phyloP scores from a whole-genome alignment of 352 stramenopile genomes.

The Bremia lactucae region DNA sequence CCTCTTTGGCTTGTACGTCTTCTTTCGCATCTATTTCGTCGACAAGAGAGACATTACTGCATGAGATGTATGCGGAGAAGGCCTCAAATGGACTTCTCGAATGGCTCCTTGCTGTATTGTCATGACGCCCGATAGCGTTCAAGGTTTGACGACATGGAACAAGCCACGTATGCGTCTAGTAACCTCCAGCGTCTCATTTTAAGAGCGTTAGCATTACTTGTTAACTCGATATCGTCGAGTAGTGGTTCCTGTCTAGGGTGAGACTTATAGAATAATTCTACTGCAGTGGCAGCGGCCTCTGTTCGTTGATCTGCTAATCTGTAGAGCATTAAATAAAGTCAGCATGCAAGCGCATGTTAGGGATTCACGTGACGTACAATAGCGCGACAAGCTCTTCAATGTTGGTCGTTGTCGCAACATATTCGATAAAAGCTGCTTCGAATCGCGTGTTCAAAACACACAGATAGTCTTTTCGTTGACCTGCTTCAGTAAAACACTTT shows the following conservation, averaged over 20 bases:
- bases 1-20: slow-evolving; percentile 49
- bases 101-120: slow-evolving; percentile 1
- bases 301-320: slow-evolving; percentile 35
- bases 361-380: slow-evolving; percentile 11
- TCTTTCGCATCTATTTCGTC: slow-evolving; percentile 57
- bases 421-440: slow-evolving; percentile 36
- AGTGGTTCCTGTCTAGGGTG: slow-evolving; percentile 8
- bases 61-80: no score
- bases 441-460: slow-evolving; percentile 27
- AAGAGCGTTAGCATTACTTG: background rate
- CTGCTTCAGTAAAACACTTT: slow-evolving; percentile 25
- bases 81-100: no score
- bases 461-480: slow-evolving; percentile 16
- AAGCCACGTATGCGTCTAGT: slow-evolving; percentile 11
- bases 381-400: slow-evolving; percentile 23
- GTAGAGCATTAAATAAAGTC: background rate
- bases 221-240: background rate
- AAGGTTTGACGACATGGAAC: slow-evolving; percentile 10
- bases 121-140: slow-evolving; percentile 9
- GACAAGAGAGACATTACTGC: slow-evolving; percentile 37
- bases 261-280: slow-evolving; percentile 35
- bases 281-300: slow-evolving; percentile 18
- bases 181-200: slow-evolving; percentile 11
- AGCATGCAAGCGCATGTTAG: background rate
- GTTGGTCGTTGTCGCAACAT: slow-evolving; percentile 26